These are phyloP conservation scores for Manihot esculenta DNA, from an alignment of 441 rosid species.

Conservation along the genomic window DNA sequence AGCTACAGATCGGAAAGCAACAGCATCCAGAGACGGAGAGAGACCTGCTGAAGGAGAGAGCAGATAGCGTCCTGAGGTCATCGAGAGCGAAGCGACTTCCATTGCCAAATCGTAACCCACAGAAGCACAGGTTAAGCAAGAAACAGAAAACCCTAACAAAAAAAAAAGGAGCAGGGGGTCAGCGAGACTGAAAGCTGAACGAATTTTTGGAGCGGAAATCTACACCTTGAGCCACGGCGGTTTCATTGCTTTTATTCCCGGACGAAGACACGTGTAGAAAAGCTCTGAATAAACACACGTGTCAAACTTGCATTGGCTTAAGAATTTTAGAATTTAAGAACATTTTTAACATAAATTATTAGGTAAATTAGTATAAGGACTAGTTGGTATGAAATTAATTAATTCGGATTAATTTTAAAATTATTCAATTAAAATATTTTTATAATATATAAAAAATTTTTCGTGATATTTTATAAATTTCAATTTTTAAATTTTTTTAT, in stretches of 20 bases:
- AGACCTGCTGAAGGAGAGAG: slow-evolving; percentile 41
- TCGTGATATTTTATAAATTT: too few relatives aligned
- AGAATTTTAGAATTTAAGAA: neutral
- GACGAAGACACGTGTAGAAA: neutral
- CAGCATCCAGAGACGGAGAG: neutral
- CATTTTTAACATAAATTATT: too few relatives aligned
- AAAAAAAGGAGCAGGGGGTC: neutral
- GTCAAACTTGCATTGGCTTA: neutral
- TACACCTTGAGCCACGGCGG: neutral
- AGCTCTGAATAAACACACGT: neutral
- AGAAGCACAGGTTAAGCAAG: neutral
- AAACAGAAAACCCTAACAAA: neutral
- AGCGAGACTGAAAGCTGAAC: neutral
- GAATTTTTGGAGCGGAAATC: neutral
- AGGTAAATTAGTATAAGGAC: too few relatives aligned
- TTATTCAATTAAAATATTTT: too few relatives aligned
- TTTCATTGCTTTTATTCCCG: neutral
- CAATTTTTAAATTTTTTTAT: too few relatives aligned
- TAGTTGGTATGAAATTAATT: too few relatives aligned
- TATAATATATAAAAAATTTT: too few relatives aligned
- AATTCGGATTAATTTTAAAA: too few relatives aligned
- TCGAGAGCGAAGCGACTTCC: slow-evolving; percentile 48
- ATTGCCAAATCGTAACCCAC: slow-evolving; percentile 25
- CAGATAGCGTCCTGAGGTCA: slow-evolving; percentile 23
- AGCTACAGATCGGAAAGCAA: neutral